These are phyloP conservation scores for Eutrema heterophyllum DNA, from an alignment of 345 rosid genomes.

Conservation along the genomic window DNA sequence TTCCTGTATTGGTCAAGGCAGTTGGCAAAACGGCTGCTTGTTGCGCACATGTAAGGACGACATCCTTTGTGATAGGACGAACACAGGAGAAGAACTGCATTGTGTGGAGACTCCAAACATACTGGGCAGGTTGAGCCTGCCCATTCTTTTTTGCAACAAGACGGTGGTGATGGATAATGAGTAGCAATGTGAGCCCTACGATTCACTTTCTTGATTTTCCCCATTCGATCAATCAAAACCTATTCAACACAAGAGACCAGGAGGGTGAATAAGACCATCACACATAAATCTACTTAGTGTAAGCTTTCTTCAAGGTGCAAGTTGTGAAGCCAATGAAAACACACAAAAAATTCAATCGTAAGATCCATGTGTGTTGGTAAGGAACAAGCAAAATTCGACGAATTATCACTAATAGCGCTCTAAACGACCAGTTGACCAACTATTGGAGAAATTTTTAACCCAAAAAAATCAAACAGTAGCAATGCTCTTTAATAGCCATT, in stretches of 20 bases:
- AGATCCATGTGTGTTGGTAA: constrained; percentile 5
- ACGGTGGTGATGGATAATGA: constrained; percentile 37
- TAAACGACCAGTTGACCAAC: neutral
- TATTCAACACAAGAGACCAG: constrained; percentile 6
- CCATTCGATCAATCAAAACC: constrained; percentile 39
- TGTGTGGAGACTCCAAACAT: constrained; percentile 82
- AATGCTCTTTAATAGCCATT: neutral
- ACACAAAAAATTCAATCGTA: neutral
- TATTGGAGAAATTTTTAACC: neutral
- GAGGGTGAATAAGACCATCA: neutral
- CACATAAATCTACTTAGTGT: neutral
- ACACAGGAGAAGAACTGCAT: constrained; percentile 78
- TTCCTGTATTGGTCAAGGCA: constrained; percentile 86
- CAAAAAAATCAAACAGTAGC: neutral
- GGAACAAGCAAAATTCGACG: constrained; percentile 11
- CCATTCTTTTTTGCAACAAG: constrained; percentile 58
- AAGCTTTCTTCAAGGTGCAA: neutral
- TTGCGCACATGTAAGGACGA: constrained; percentile 92
- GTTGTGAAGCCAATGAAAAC: neutral
- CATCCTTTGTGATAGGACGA: constrained; percentile 86
- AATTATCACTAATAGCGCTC: neutral
- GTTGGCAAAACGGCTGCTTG: constrained; percentile 72
- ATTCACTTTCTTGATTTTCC: constrained; percentile 43
- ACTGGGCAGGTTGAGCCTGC: constrained; percentile 60
- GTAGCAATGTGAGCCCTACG: constrained; percentile 10